Conservation (phyloP, 768 basidiomycete genomes). For the Lactifluus volemus region DNA sequence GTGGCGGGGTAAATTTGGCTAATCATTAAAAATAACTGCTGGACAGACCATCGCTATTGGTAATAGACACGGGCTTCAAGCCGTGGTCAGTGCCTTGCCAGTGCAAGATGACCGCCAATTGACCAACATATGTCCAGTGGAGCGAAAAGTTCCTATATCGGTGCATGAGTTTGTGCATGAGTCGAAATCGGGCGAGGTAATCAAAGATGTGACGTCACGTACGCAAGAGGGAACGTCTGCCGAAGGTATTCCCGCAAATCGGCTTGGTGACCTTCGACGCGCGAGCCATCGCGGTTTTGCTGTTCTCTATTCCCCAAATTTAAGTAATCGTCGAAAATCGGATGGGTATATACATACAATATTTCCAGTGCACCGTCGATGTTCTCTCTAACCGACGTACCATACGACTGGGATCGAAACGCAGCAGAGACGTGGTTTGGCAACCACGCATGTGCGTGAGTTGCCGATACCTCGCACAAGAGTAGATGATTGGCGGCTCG, state of each 20-base stretch:
- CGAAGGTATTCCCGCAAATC: neutral
- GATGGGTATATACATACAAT: neutral
- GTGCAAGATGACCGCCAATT: constrained; percentile 1
- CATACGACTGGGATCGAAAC: neutral
- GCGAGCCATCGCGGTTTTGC: neutral
- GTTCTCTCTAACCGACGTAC: neutral
- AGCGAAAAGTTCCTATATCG: neutral
- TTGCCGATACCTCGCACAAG: neutral
- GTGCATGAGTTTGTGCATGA: neutral
- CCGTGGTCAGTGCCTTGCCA: constrained; percentile 2
- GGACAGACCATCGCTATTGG: constrained; percentile 1
- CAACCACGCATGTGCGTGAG: neutral
- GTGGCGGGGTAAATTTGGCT: neutral
- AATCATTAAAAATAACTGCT: neutral
- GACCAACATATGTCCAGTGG: neutral
- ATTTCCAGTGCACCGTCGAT: neutral
- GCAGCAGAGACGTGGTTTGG: neutral
- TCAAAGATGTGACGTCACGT: neutral
- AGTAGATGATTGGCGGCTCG: neutral
- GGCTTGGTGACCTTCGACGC: neutral
- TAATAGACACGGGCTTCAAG: constrained; percentile 1
- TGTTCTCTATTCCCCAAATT: neutral
- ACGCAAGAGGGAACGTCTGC: neutral
- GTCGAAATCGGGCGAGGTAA: no score
- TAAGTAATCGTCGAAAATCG: neutral